phyloP scores from a whole-genome alignment of 495 filamentous ascomycete species.

The Neurospora sp. region DNA sequence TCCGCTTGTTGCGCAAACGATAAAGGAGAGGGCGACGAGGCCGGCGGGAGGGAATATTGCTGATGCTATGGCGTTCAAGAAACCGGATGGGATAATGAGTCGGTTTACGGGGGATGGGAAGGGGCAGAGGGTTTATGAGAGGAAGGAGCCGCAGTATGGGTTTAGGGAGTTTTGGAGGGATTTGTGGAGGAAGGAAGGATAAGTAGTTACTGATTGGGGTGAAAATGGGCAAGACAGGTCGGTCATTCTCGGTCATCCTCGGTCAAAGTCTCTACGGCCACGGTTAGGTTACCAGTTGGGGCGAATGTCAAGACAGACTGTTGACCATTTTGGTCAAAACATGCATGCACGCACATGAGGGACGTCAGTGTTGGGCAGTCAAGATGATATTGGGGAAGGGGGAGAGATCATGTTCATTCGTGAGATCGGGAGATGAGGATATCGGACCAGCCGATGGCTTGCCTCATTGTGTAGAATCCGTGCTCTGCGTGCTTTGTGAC shows the following conservation, averaged over 20 bases:
- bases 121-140: slow-evolving; percentile 56
- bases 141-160: slow-evolving; percentile 65
- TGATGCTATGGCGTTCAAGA: slow-evolving; percentile 14
- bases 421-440: not conserved
- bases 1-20: slow-evolving; percentile 58
- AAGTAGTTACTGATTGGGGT: not conserved
- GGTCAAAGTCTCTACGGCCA: no score
- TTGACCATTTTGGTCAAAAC: not conserved
- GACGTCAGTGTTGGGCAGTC: not conserved
- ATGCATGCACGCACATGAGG: not conserved
- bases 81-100: slow-evolving; percentile 26
- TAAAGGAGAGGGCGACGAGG: slow-evolving; percentile 54
- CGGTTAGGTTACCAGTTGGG: no score
- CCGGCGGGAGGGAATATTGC: slow-evolving; percentile 26
- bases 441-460: not conserved
- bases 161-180: slow-evolving; percentile 83
- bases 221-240: no score
- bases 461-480: not conserved
- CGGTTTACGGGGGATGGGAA: slow-evolving; percentile 37
- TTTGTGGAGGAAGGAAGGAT: slow-evolving; percentile 35
- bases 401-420: not conserved
- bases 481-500: not conserved
- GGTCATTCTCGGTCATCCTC: no score
- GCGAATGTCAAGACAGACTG: not conserved
- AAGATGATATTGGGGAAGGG: not conserved